Percentiles rank a stretch among this genome's conserved stretches.
Evolutionary conservation across 2,329 filamentous ascomycete species (phyloP).

Genomic region (Diaporthe ilicicola): DNA sequence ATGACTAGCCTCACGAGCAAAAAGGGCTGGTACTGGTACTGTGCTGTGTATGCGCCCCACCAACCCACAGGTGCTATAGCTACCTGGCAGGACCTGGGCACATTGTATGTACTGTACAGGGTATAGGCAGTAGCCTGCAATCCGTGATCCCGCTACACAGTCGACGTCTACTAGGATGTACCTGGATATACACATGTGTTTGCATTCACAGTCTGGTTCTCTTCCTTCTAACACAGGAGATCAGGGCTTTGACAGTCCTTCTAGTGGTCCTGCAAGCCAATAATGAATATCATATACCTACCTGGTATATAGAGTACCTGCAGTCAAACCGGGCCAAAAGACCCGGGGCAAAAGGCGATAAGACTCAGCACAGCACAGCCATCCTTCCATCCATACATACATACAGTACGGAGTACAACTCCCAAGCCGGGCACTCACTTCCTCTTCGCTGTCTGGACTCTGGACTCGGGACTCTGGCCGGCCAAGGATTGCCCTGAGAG

Average conservation of each 20-base stretch:
- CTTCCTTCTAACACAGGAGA: neutral
- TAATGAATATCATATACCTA: neutral
- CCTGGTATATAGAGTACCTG: neutral
- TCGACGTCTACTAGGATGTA: neutral
- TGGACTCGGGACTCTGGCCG: conserved; percentile 18
- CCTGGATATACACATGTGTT: too few species aligned
- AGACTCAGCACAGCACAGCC: neutral
- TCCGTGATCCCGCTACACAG: neutral
- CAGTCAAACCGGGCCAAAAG: neutral
- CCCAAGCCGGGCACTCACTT: neutral
- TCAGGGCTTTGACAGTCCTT: neutral
- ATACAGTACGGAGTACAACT: neutral
- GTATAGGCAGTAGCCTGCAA: too few species aligned
- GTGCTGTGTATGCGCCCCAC: too few species aligned
- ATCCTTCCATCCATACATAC: neutral
- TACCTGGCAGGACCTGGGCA: neutral
- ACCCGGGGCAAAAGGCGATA: neutral
- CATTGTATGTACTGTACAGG: neutral
- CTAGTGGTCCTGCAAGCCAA: neutral
- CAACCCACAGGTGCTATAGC: too few species aligned
- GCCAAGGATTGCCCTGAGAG: conserved; percentile 7
- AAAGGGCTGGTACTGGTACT: conserved; percentile 1
- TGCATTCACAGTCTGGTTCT: neutral
- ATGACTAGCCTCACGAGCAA: neutral
- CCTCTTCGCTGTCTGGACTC: too few species aligned